Base-by-base conservation (phyloP, 1,284 basidiomycete species). In the Chalciporus sp. region DNA sequence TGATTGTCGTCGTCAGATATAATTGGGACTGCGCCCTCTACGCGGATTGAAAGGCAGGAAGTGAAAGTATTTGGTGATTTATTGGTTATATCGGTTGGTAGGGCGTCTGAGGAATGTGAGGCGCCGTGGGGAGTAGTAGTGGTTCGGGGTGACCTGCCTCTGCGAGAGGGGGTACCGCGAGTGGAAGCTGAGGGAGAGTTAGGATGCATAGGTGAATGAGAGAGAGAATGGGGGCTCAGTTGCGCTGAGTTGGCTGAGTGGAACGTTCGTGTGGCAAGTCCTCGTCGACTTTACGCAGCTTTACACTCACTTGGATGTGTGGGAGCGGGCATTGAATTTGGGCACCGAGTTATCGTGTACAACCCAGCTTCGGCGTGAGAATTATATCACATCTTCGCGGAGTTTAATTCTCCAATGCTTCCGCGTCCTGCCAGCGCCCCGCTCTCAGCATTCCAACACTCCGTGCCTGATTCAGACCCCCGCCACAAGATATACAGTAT, bases 21-120 rank as follows among this genome's bases (percentile, higher is more conserved):
- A 49, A 81, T 75, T 61, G 80, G 75, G 56, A 73, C 50, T 11
- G 77, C 76, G 58, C 79, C 81, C 63, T 82, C 72, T 41, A 82
- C 81, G 35, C 76, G 72, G 57, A 82, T 83, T 57, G 70, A 70
- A 47, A 83, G 74, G 63, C 77, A 81, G 51, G 80, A 73, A 48
- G 75, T 79, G 62, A 83, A 76, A 3, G 78, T 76, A 57, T 72
- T 66, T 47, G 73, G 57, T 12, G 67, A 72, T 66, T 73, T 77
- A 60, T 57, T 61, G 47, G 69, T 66, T 69, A 72, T 72, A 61
- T 76, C 75, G 57, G 71, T 59, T 46, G 71, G 63, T 1, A 70
- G 44, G 63, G 66, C 55, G 56, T 71, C 65, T 44, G 59, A 51
- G 53, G 64, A 52, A 51, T 57, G 61, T 16, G 65, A 57, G 47